Evolutionary conservation across 768 basidiomycete genomes (phyloP).

Genomic region (Leccinum incarnatum): DNA sequence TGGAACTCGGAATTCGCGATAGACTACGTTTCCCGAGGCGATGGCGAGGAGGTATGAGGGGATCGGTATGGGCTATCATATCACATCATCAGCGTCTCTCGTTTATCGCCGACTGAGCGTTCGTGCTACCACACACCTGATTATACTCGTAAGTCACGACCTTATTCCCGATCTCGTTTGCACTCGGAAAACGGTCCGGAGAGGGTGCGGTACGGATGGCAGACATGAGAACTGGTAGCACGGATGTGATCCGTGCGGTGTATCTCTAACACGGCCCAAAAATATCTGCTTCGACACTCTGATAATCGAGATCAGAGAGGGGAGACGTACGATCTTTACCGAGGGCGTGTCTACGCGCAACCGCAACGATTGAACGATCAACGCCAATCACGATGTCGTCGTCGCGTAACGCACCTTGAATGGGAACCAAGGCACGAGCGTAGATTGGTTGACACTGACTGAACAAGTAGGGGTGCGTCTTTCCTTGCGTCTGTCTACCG

Average conservation of each 20-base stretch:
- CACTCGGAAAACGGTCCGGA: constrained; percentile 62
- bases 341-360: constrained; percentile 69
- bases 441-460: constrained; percentile 94
- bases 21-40: constrained; percentile 78
- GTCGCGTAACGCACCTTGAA: constrained; percentile 55
- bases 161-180: constrained; percentile 68
- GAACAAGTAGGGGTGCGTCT: constrained; percentile 83
- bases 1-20: constrained; percentile 57
- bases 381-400: background rate
- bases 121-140: constrained; percentile 47
- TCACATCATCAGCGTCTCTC: background rate
- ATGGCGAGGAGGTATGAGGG: constrained; percentile 90
- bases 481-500: constrained; percentile 82
- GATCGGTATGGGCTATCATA: constrained; percentile 65
- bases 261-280: constrained; percentile 53
- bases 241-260: constrained; percentile 65
- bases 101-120: background rate
- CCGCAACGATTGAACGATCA: background rate
- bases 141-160: constrained; percentile 69
- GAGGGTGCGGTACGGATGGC: constrained; percentile 77
- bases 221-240: constrained; percentile 83
- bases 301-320: background rate
- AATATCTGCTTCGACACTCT: background rate
- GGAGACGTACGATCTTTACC: constrained; percentile 67
- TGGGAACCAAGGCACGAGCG: constrained; percentile 71